Evolutionary conservation across 495 filamentous ascomycete species (phyloP), one percentile per base, ranked within the genome.

Genomic region (Tuber umbilicatum): DNA sequence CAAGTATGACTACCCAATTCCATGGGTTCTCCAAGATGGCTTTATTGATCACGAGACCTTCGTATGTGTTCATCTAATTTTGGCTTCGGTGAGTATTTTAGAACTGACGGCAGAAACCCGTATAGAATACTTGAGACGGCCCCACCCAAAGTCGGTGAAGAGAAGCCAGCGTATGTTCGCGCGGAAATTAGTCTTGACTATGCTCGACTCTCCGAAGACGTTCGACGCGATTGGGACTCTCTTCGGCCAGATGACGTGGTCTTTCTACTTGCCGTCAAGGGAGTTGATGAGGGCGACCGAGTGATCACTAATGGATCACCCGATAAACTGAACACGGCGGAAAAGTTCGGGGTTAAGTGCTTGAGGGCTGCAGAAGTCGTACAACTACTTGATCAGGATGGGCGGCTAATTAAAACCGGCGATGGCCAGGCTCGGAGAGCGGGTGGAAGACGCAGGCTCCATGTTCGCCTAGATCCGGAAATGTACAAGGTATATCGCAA

Each of bases 1-100:
- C 88, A 73, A 90, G 89, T 42, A 84, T 82, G 74, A 87, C 88
- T 71, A 88, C 92, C 4, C 86, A 83, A 2, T 98, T 97, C 78
- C 86, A 91, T 19, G 95, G 95, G 2, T 95, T 93, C 79, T 97
- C 94, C 2, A 92, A 88, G 77, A 97, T 98, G 93, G 93, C 94
- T 2, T 86, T 98, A 45, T 90, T 92, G 1, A 96, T 97, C 74
- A 86, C 88, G 5, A 94, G 92, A 77, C 93, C 94, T 77, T 91
- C 93, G 84, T 86, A 79, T 76, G 85, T 82, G 31, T 27, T 16
- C 14, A 39, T 31, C 21, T 40, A 21, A n/a, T 37, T 17, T 64
- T 27, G 10, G 68, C 60, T 74, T 45, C 23, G 6, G 27, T 70
- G 17, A 35, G 43, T 68, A 55, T n/a, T 31, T 41, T 60, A 67